These are phyloP conservation scores for Cladophialophora carrionii DNA, from an alignment of 2,329 filamentous ascomycete species.

Conservation along the genomic window DNA sequence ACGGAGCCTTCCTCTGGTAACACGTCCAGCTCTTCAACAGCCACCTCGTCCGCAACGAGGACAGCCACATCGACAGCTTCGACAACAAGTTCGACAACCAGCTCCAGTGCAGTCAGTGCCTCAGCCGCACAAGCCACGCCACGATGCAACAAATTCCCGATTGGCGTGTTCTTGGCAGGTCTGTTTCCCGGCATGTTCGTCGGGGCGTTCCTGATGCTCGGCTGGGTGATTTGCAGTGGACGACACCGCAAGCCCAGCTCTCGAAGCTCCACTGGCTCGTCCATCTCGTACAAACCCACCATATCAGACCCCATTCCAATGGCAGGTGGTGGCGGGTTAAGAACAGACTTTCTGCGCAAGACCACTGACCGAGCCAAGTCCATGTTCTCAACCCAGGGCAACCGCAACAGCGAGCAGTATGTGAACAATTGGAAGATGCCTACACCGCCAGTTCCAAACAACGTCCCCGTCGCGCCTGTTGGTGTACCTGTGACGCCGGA, in stretches of 20 bases:
- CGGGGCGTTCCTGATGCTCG: conserved; percentile 57
- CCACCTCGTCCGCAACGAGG: conserved; percentile 25
- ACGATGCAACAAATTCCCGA: conserved; percentile 48
- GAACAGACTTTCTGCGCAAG: conserved; percentile 46
- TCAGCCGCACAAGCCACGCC: conserved; percentile 35
- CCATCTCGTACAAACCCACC: conserved; percentile 32
- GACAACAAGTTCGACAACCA: conserved; percentile 27
- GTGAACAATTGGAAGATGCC: conserved; percentile 38
- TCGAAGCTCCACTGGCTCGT: conserved; percentile 27
- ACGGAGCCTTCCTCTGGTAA: conserved; percentile 34
- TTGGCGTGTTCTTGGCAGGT: conserved; percentile 48
- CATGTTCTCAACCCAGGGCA: conserved; percentile 37
- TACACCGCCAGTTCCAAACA: conserved; percentile 36
- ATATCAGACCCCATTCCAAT: conserved; percentile 37
- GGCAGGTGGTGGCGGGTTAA: conserved; percentile 42
- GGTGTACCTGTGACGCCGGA: conserved; percentile 41
- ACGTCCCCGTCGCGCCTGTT: conserved; percentile 24
- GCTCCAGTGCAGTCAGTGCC: conserved; percentile 29
- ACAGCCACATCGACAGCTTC: conserved; percentile 32
- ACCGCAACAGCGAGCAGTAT: conserved; percentile 20
- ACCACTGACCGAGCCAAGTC: conserved; percentile 42
- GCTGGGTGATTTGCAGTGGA: conserved; percentile 50
- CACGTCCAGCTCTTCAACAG: conserved; percentile 25
- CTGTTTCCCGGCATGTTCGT: conserved; percentile 53
- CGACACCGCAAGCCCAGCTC: conserved; percentile 34